phyloP scores from a whole-genome alignment of 2,329 filamentous ascomycete species.

The Venturia effusa region DNA sequence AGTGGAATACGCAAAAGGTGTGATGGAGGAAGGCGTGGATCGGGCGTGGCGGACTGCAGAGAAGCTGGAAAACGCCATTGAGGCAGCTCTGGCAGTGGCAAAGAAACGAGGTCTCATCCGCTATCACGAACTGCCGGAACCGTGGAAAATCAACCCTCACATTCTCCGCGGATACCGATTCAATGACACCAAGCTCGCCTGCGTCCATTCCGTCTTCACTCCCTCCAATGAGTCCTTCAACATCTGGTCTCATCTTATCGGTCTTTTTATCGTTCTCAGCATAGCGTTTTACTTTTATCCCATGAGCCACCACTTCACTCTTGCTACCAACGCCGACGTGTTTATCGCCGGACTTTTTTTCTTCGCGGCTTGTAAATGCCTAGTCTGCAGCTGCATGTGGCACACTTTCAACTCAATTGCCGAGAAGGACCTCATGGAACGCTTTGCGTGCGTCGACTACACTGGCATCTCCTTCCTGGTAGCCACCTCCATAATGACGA shows the following conservation, averaged over 20 bases:
- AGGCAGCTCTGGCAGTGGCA: conserved; percentile 63
- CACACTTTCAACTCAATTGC: conserved; percentile 98
- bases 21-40: conserved; percentile 72
- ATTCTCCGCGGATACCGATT: conserved; percentile 90
- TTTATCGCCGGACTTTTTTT: conserved; percentile 92
- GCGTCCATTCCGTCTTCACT: conserved; percentile 70
- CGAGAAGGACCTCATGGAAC: conserved; percentile 77
- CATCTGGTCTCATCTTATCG: conserved; percentile 93
- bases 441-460: conserved; percentile 96
- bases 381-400: conserved; percentile 93
- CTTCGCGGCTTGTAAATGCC: conserved; percentile 86
- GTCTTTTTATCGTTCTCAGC: conserved; percentile 75
- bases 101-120: conserved; percentile 71
- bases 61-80: conserved; percentile 49
- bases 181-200: conserved; percentile 80
- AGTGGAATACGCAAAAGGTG: conserved; percentile 60
- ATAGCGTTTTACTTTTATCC: conserved; percentile 97
- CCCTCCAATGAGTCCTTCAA: conserved; percentile 92
- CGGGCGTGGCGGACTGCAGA: conserved; percentile 74
- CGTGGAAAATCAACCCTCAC: conserved; percentile 92
- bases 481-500: conserved; percentile 93
- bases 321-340: conserved; percentile 79
- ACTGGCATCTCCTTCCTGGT: conserved; percentile 94
- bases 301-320: conserved; percentile 70
- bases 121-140: conserved; percentile 82